phyloP scores from a whole-genome alignment of 176 grass and related monocot species.

The Triticum aestivum region DNA sequence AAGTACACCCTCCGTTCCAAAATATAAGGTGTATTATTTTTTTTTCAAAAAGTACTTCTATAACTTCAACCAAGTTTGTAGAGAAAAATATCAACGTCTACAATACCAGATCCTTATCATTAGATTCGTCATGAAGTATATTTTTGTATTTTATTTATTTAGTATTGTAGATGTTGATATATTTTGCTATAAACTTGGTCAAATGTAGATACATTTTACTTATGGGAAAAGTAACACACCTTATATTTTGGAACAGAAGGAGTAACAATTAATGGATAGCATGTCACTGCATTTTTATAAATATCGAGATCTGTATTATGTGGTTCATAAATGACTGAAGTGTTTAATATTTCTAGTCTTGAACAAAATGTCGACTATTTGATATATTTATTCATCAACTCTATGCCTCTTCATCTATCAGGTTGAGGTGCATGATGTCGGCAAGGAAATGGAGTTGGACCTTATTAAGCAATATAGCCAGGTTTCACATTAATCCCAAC shows the following conservation, averaged over 20 bases:
- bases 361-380: neutral
- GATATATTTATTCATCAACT: constrained; percentile 10
- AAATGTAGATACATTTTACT: neutral
- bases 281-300: neutral
- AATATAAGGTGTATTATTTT: neutral
- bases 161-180: neutral
- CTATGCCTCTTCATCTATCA: constrained; percentile 31
- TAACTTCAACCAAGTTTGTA: neutral
- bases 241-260: neutral
- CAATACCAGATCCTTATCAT: neutral
- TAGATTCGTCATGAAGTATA: neutral
- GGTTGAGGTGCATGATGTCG: constrained; percentile 98
- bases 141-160: neutral
- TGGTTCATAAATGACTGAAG: neutral
- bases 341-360: neutral
- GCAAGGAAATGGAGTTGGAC: constrained; percentile 99
- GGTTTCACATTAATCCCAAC: constrained; percentile 42
- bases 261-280: neutral
- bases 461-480: constrained; percentile 98
- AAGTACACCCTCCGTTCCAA: neutral
- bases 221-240: neutral
- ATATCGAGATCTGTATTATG: neutral
- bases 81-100: neutral
- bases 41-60: neutral
- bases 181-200: neutral